These are phyloP conservation scores for Trypanosoma cruzi DNA, from an alignment of 208 protist genomes.

Conservation along the genomic window DNA sequence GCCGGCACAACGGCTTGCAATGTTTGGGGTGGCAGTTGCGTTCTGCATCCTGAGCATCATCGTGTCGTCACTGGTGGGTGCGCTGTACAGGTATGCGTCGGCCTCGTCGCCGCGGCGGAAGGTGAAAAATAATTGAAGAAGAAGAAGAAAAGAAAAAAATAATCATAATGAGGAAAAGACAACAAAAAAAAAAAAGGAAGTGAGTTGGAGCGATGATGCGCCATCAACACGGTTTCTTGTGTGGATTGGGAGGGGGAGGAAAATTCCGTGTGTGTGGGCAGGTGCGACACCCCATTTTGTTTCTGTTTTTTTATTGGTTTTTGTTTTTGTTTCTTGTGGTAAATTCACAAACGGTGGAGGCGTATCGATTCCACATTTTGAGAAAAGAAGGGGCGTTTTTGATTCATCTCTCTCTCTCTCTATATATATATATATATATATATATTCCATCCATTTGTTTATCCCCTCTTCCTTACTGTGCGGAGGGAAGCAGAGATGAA, in stretches of 20 bases:
- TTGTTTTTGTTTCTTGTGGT: neutral
- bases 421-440: no score
- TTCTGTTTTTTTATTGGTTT: neutral
- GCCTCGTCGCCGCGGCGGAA: neutral
- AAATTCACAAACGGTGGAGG: no score
- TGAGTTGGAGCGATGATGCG: neutral
- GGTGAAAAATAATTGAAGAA: neutral
- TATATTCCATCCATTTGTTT: no score
- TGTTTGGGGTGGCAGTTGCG: neutral
- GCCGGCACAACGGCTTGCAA: slow-evolving; percentile 20
- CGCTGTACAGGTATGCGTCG: slow-evolving; percentile 16
- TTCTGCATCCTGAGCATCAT: slow-evolving; percentile 13
- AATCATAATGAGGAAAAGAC: no score
- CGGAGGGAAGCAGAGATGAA: neutral
- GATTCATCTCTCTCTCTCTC: slow-evolving; percentile 2
- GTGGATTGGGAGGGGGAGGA: no score
- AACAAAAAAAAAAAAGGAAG: neutral
- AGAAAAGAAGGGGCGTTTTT: no score
- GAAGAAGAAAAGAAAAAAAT: neutral
- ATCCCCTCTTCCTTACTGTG: no score
- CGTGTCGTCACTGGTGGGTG: slow-evolving; percentile 9
- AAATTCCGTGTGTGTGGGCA: neutral
- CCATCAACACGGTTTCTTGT: neutral
- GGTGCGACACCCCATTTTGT: neutral
- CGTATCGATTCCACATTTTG: no score